A percentile compares a stretch with the other conserved stretches of the same genome.
Conservation (phyloP, 306 rosid genomes). For the Inga leiocalycina region DNA sequence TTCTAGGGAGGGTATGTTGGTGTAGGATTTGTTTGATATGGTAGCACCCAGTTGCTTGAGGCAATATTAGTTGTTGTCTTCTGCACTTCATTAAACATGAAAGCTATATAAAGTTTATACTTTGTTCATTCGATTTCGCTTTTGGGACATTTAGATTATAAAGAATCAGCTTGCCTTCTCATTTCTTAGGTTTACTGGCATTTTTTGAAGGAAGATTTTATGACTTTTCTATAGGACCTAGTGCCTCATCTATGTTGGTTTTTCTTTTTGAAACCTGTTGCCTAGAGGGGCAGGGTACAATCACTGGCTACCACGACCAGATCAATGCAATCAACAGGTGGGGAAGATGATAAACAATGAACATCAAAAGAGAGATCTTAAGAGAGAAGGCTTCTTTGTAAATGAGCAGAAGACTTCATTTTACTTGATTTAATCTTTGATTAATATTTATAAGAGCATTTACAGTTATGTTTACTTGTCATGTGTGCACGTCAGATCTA, state of each 20-base stretch:
- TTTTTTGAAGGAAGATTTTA: not conserved
- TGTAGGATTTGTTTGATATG: slow-evolving; percentile 17
- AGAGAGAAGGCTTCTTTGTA: not conserved
- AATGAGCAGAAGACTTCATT: not conserved
- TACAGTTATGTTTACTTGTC: not conserved
- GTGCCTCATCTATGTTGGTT: not conserved
- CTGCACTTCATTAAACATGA: not conserved
- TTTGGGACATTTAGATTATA: not conserved
- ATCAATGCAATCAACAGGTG: not conserved
- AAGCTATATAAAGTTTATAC: not conserved
- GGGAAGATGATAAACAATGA: not conserved
- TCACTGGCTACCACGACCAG: not conserved
- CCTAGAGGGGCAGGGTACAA: not conserved
- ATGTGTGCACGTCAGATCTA: not conserved
- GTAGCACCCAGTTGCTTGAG: slow-evolving; percentile 3
- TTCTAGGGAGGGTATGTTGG: slow-evolving; percentile 21
- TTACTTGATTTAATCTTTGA: not conserved
- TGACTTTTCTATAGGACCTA: not conserved
- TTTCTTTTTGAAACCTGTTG: not conserved
- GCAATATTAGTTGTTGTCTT: not conserved
- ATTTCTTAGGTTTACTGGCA: not conserved
- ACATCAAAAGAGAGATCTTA: not conserved
- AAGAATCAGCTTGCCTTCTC: not conserved
- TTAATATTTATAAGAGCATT: not conserved
- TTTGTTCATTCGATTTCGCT: not conserved